Conservation (phyloP, 2,329 filamentous ascomycete genomes). For the Mollisia scopiformis region DNA sequence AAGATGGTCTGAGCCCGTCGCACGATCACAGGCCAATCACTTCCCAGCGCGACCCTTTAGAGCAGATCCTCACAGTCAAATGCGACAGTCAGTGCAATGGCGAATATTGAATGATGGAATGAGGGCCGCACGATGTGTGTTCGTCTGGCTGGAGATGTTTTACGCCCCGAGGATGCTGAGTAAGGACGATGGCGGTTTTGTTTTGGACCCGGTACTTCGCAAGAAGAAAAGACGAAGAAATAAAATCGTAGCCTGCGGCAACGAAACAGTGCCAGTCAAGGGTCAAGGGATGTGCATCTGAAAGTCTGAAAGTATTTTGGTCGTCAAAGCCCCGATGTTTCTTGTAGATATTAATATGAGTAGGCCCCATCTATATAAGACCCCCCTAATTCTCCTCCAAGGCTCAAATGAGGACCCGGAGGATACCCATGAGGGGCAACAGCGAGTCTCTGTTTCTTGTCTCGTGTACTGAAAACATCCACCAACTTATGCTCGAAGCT, state of each 20-base stretch:
- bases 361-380: constrained; percentile 23
- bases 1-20: too few relatives aligned
- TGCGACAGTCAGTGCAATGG: background rate
- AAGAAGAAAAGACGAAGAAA: background rate
- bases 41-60: background rate
- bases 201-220: background rate
- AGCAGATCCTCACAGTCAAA: constrained; percentile 9
- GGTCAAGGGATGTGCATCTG: constrained; percentile 10
- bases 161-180: constrained; percentile 3
- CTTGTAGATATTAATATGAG: constrained; percentile 23
- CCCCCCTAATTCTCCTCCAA: constrained; percentile 14
- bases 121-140: too few relatives aligned
- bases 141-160: background rate
- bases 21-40: too few relatives aligned
- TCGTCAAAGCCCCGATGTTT: constrained; percentile 14
- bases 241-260: background rate
- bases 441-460: background rate
- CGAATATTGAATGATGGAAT: background rate
- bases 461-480: constrained; percentile 4
- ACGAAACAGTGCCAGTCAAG: background rate
- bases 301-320: constrained; percentile 13
- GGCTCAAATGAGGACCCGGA: constrained; percentile 6
- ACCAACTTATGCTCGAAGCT: constrained; percentile 4
- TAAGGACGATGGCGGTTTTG: too few relatives aligned
- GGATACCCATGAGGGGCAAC: background rate